Conservation (phyloP, 2,329 filamentous ascomycete genomes). For the Paraphoma chrysanthemicola region DNA sequence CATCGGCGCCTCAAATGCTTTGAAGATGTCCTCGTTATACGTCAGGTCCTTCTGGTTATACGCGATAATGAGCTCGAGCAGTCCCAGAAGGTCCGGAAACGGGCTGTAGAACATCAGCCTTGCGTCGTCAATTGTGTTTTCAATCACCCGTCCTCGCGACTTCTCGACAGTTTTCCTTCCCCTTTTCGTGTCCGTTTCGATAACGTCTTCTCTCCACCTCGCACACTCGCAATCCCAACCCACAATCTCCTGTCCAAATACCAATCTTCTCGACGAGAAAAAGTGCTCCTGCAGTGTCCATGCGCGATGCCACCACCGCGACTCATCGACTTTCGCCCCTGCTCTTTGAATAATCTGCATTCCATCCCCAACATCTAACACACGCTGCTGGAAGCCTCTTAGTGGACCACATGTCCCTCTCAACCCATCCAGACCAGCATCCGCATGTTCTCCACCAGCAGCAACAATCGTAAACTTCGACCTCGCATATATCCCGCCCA, state of each 20-base stretch:
- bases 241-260: not conserved
- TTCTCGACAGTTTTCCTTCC: too few species aligned
- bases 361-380: not conserved
- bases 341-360: not conserved
- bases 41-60: not conserved
- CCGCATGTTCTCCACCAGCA: not conserved
- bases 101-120: not conserved
- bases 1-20: not conserved
- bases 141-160: not conserved
- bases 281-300: slow-evolving; percentile 1
- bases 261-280: not conserved
- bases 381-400: not conserved
- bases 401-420: too few species aligned
- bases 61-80: not conserved
- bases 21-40: not conserved
- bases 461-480: not conserved
- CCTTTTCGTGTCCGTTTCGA: not conserved
- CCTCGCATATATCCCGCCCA: not conserved
- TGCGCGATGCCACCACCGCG: not conserved
- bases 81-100: not conserved
- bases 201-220: not conserved
- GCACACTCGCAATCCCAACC: not conserved
- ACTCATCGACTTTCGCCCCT: not conserved
- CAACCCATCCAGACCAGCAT: not conserved
- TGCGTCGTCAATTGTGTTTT: not conserved